Base-by-base conservation (phyloP, 805 yeast species). In the Cyberlindnera samutprakarnensis region DNA sequence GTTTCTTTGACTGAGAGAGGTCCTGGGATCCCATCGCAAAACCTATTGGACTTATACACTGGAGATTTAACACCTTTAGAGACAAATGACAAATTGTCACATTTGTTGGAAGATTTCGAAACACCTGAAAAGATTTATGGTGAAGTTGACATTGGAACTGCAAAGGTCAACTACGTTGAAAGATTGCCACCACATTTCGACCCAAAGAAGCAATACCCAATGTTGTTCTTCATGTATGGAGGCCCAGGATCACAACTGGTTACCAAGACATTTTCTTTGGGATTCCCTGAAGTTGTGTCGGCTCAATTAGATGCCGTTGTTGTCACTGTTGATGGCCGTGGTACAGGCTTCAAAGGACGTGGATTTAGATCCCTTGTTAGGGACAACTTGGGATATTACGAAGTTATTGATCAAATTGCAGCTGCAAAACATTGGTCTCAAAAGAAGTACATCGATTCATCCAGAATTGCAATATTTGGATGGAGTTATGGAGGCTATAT, bases 401-500 rank as follows among this genome's bases (percentile, higher is more conserved):
- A 92, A 56, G 81, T 92, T 2, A 59, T 62, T 18, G 98, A 92
- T 56, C 96, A 90, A 57, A 81, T 92, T 23, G 61, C 74, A 0
- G 95, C 94, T 5, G 98, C 94, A 3, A 72, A 74, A 42, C 41
- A 66, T 1, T 90, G 92, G 81, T 66, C 73, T 3, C 29, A 57
- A 4, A 72, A 70, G 44, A 37, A 64, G 2, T 90, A 79, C 49
- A 80, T 92, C 25, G 83, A 88, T 51, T 56, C 62, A 16, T 61
- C 68, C 4, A 70, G 73, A 38, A 76, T 85, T 10, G 94, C 95
- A 0, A 73, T 90, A 34, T 92, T 96, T 90, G 98, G 98, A 7
- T 92, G 98, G 98, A 83, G 95, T 15, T 92, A 90, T 53, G 98
- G 98, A 29, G 98, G 97, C 0, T 92, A 75, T 53, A 70, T 86